Evolutionary conservation across 208 protist species (phyloP).

Genomic region (Trypanosoma lewisi): DNA sequence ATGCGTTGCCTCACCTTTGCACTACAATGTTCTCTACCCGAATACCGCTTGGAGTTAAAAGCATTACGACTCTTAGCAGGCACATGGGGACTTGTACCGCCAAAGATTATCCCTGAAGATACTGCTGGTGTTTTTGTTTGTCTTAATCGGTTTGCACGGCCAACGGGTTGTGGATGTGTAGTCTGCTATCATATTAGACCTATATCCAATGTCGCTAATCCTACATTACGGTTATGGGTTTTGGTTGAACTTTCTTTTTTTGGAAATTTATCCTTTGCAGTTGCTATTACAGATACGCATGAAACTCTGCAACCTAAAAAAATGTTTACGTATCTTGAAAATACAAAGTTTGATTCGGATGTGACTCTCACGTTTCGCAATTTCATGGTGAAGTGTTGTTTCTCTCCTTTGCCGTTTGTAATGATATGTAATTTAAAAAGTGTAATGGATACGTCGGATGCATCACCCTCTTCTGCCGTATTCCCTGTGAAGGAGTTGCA

Average conservation of each 20-base stretch:
- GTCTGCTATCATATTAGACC: constrained; percentile 61
- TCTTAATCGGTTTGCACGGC: constrained; percentile 65
- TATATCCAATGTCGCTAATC: neutral
- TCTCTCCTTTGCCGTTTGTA: constrained; percentile 12
- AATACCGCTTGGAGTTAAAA: constrained; percentile 51
- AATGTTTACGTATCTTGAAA: constrained; percentile 1
- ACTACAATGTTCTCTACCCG: constrained; percentile 44
- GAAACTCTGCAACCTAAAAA: constrained; percentile 7
- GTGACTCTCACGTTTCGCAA: constrained; percentile 5
- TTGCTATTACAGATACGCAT: neutral
- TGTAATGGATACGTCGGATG: neutral
- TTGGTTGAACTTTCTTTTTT: constrained; percentile 54
- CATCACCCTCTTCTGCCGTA: neutral
- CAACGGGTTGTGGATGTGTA: constrained; percentile 75
- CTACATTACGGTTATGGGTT: constrained; percentile 59
- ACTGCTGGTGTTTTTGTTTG: constrained; percentile 53
- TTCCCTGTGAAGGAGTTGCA: constrained; percentile 11
- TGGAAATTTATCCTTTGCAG: constrained; percentile 27
- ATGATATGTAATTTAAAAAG: neutral
- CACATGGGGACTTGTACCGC: constrained; percentile 66
- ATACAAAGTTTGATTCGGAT: constrained; percentile 9
- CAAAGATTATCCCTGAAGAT: constrained; percentile 32
- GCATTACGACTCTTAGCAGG: constrained; percentile 58
- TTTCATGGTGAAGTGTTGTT: constrained; percentile 6
- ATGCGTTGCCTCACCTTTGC: constrained; percentile 59